Conservation (phyloP, 169 alveolate species). For the Plasmodium berghei region DNA sequence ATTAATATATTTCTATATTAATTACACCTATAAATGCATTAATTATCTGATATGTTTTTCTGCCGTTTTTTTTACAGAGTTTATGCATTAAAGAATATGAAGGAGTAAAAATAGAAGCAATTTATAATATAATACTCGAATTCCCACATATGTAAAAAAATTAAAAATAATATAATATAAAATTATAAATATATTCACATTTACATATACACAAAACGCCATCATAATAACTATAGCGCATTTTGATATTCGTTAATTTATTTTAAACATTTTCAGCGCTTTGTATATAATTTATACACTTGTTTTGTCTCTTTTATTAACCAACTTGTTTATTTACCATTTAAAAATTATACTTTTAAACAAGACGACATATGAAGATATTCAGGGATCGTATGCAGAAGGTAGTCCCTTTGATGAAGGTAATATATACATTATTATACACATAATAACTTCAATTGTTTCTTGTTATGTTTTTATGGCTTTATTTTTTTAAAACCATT, state of each 20-base stretch:
- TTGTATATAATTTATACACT: conserved; percentile 59
- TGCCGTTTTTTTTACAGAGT: conserved; percentile 20
- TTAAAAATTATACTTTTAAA: conserved; percentile 52
- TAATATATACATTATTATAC: conserved; percentile 9
- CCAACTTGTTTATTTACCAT: conserved; percentile 55
- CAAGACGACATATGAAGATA: conserved; percentile 72
- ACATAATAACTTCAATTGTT: background rate
- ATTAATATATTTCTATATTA: background rate
- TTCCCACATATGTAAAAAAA: conserved; percentile 57
- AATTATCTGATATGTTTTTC: background rate
- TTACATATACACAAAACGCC: background rate
- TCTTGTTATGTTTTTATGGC: too few relatives aligned
- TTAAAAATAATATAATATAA: background rate
- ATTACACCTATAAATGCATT: background rate
- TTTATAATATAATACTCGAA: conserved; percentile 44
- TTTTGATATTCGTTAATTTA: background rate
- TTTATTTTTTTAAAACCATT: background rate
- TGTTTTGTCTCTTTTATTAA: conserved; percentile 47
- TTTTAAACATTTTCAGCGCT: conserved; percentile 16
- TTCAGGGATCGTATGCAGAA: conserved; percentile 48
- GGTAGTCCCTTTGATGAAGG: conserved; percentile 73
- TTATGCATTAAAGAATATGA: conserved; percentile 62
- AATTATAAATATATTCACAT: background rate
- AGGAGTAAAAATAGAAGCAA: conserved; percentile 12
- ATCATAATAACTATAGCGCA: background rate